Conservation (phyloP, 1,284 basidiomycete genomes). For the Pseudozyma pruni region DNA sequence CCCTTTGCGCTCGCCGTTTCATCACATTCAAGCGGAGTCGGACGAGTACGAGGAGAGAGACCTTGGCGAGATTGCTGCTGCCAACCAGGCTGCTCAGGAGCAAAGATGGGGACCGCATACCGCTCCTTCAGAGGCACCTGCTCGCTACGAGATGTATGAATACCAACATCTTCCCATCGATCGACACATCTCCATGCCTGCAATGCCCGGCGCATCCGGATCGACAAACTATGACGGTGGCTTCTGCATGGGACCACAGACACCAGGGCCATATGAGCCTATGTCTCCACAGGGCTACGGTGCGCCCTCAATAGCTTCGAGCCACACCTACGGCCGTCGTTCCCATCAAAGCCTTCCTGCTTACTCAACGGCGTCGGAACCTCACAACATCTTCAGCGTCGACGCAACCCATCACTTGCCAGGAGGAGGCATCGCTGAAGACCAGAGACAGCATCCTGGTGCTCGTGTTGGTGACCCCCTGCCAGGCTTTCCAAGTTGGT, state of each 20-base stretch:
- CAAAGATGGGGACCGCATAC: constrained; percentile 36
- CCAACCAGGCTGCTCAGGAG: constrained; percentile 46
- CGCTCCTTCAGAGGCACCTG: constrained; percentile 37
- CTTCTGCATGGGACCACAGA: constrained; percentile 31
- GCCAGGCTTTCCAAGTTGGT: constrained; percentile 53
- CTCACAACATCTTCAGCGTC: constrained; percentile 47
- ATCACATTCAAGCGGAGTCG: constrained; percentile 20
- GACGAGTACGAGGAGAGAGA: constrained; percentile 54
- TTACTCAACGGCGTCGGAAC: constrained; percentile 38
- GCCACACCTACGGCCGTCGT: constrained; percentile 15
- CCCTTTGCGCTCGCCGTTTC: constrained; percentile 10
- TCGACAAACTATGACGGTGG: constrained; percentile 30
- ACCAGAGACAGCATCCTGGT: constrained; percentile 3
- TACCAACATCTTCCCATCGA: constrained; percentile 4
- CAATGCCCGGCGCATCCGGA: constrained; percentile 19
- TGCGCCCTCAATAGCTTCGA: constrained; percentile 34
- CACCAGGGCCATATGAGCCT: constrained; percentile 13
- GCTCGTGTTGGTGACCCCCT: constrained; percentile 37
- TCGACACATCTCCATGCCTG: constrained; percentile 20
- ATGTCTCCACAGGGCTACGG: constrained; percentile 6
- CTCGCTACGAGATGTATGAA: constrained; percentile 21
- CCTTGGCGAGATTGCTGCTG: constrained; percentile 42
- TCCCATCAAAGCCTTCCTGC: constrained; percentile 37
- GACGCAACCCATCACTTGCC: constrained; percentile 49
- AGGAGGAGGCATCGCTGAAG: constrained; percentile 8